Base-by-base conservation (phyloP, 192 early-diverging fungal genomes). In the Podila clonocystis region DNA sequence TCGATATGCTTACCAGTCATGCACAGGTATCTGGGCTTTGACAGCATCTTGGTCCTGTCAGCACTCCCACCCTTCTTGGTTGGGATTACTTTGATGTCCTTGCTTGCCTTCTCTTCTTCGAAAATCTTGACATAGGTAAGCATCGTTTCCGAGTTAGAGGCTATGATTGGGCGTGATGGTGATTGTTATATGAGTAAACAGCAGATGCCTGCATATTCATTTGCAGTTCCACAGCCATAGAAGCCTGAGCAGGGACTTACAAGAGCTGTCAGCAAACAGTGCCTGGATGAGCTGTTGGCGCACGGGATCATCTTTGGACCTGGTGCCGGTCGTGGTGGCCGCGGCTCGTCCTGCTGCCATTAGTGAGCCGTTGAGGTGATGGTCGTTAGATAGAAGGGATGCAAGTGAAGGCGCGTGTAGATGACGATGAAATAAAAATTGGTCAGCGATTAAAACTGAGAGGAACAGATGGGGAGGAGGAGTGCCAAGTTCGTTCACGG, bases 21-120 rank as follows among this genome's bases (percentile, higher is more conserved):
- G 49, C 87, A 84, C 19, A 90, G 74, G 67, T 88, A 90, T 55
- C 89, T 77, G 48, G 83, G 82, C 41, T 87, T 90, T 60, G 74
- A 82, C 50, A 86, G 82, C 64, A 86, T 79, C 28, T 83, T 82
- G 61, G 69, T 58, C 13, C 70, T 55, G n/a, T 75, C 72, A 24
- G 58, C 62, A 30, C 74, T 30, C 13, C 72, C 70, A 41, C 72
- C 72, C 60, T 70, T 72, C 63, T 61, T 71, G 28, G 61, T 63
- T 2, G 52, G 41, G 12, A 64, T 71, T 20, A 45, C 38, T 66
- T 76, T 71, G 45, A 64, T 74, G 29, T 71, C 82, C 63, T 74
- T 84, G 58, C n/a, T 50, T 6, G 30, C 45, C 50, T 64, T 80
- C 63, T 80, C 71, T 67, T 90, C 89, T 50, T 90, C 87, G 52